Conservation (phyloP, 1,284 basidiomycete genomes). For the Leucoagaricus sp. region DNA sequence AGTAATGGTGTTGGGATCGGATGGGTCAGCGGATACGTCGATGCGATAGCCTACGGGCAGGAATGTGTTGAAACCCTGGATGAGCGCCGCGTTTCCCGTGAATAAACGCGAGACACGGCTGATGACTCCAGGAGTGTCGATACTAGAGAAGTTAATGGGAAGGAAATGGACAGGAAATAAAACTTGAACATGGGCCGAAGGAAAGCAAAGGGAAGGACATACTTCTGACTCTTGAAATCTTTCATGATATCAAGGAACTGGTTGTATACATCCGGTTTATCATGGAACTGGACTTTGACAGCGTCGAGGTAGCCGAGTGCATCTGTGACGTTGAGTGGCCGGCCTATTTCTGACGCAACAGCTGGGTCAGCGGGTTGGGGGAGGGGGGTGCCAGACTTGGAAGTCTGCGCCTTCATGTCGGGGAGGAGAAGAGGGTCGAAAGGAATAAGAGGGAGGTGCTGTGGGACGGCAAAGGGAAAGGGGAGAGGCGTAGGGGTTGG, state of each 20-base stretch:
- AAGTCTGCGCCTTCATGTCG: slow-evolving; percentile 31
- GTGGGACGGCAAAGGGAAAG: slow-evolving; percentile 18
- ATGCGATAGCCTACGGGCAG: slow-evolving; percentile 96
- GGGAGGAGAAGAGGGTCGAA: slow-evolving; percentile 18
- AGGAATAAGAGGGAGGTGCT: slow-evolving; percentile 17
- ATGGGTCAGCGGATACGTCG: slow-evolving; percentile 81
- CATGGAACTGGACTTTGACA: slow-evolving; percentile 92
- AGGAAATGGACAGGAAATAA: slow-evolving; percentile 1
- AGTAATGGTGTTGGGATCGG: slow-evolving; percentile 83
- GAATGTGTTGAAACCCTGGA: slow-evolving; percentile 99
- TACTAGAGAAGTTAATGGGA: slow-evolving; percentile 61
- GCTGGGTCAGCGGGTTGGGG: slow-evolving; percentile 28
- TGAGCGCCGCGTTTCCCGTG: slow-evolving; percentile 90
- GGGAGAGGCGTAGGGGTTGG: slow-evolving; percentile 20
- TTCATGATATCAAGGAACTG: slow-evolving; percentile 99
- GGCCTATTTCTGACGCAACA: slow-evolving; percentile 30
- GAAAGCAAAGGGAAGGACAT: slow-evolving; percentile 36
- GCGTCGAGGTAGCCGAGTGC: slow-evolving; percentile 97
- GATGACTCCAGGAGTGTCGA: slow-evolving; percentile 99
- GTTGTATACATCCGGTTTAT: slow-evolving; percentile 96
- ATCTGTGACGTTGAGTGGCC: slow-evolving; percentile 83
- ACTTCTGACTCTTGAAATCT: slow-evolving; percentile 96
- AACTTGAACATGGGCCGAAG: no score
- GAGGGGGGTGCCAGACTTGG: slow-evolving; percentile 36
- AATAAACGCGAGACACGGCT: slow-evolving; percentile 96